Conservation (phyloP, 2,329 filamentous ascomycete species). For the Lojkania enalia region DNA sequence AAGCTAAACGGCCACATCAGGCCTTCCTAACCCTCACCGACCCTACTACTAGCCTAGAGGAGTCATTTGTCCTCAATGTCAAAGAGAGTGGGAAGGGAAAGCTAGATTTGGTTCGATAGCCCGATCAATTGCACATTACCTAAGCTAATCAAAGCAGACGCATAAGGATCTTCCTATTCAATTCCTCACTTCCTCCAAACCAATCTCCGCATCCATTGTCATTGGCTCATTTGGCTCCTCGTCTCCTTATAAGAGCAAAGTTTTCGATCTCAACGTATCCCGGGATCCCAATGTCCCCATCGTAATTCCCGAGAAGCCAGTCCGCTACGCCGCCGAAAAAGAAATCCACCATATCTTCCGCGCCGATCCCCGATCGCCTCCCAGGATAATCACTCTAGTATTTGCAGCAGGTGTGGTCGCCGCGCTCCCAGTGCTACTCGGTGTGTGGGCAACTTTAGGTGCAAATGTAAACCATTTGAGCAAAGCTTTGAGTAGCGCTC, state of each 20-base stretch:
- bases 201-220: constrained; percentile 78
- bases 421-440: constrained; percentile 73
- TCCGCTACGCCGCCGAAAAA: constrained; percentile 80
- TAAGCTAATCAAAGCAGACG: constrained; percentile 59
- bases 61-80: constrained; percentile 79
- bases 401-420: constrained; percentile 75
- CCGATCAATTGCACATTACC: constrained; percentile 10
- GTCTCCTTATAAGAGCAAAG: constrained; percentile 65
- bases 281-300: constrained; percentile 64
- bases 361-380: constrained; percentile 76
- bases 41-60: constrained; percentile 73
- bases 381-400: constrained; percentile 74
- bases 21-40: constrained; percentile 87
- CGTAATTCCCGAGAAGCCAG: constrained; percentile 64
- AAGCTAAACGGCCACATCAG: constrained; percentile 85
- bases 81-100: constrained; percentile 88
- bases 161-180: constrained; percentile 88
- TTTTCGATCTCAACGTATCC: constrained; percentile 73
- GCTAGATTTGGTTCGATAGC: constrained; percentile 73
- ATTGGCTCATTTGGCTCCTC: constrained; percentile 84
- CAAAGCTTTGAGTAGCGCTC: constrained; percentile 74
- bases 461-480: constrained; percentile 79
- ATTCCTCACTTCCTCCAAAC: constrained; percentile 68
- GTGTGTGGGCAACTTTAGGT: constrained; percentile 75
- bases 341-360: constrained; percentile 94